Evolutionary conservation across 495 filamentous ascomycete species (phyloP), one percentile per base, ranked within the genome.

Genomic region (Friedmanniomyces endolithicus): DNA sequence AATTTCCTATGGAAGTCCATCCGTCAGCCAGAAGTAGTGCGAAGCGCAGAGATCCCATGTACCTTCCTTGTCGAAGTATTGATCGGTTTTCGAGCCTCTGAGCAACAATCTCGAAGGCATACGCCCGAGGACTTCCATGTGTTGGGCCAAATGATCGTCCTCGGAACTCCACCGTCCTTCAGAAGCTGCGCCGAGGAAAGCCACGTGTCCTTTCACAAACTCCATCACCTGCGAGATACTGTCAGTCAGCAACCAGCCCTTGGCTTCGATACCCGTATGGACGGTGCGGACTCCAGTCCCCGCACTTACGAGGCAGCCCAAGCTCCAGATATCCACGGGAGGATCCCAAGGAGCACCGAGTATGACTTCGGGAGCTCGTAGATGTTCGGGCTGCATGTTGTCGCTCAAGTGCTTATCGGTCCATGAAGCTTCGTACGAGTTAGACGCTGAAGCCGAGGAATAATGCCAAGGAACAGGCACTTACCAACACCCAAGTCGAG

Each of bases 361-460:
- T n/a, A 70, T 67, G 27, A 75, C 71, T 59, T 75, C 74, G 4
- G 72, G 72, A 44, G 71, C 71, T 40, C 73, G 58, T 20, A 76
- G 65, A 43, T 70, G 64, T 29, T 63, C 56, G 22, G 70, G 69
- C 58, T 76, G 72, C 43, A 75, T 74, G 19, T 60, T 34, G 52
- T 73, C 67, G 34, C 62, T 64, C 31, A 72, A 57, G 52, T 66
- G 67, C 17, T 60, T 59, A 24, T 67, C 56, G 46, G 31, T 57
- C 65, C 65, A 70, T 55, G 62, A 68, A 19, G 66, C 67, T 67
- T 53, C 17, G 35, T 16, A 12, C 11, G 8, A 31, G 14, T 19
- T 24, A n/a, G 44, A 53, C 16, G 44, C 19, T 47, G 12, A 23
- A 47, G 17, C 23, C 12, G 8, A 22, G 19, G 12, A n/a, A n/a